Conservation (phyloP, 2,329 filamentous ascomycete species). For the Penicillium digitatum region DNA sequence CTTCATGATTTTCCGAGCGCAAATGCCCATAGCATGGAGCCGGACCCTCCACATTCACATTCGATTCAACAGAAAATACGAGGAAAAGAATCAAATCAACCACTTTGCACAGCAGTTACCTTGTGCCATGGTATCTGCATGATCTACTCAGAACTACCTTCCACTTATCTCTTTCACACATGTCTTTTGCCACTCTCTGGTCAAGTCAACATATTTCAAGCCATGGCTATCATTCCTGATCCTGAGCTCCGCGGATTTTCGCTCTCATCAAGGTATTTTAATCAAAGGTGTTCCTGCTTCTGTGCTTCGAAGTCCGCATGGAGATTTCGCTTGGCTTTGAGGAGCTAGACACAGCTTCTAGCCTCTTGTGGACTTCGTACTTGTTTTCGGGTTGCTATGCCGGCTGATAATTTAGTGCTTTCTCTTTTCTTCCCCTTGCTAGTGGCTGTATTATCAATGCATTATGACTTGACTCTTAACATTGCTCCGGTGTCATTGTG, state of each 20-base stretch:
- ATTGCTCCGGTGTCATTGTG: not conserved
- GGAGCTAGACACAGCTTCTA: not conserved
- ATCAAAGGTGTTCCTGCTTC: conserved; percentile 1
- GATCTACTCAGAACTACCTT: not conserved
- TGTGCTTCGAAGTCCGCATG: not conserved
- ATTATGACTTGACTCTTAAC: conserved; percentile 9
- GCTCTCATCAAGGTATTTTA: conserved; percentile 2
- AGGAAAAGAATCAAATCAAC: not conserved
- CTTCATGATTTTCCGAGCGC: not conserved
- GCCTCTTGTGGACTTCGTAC: not conserved
- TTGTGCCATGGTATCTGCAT: not conserved
- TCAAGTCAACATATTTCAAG: not conserved
- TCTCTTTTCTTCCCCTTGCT: conserved; percentile 3
- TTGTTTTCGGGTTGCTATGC: not conserved
- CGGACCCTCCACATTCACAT: not conserved
- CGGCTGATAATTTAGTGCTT: not conserved
- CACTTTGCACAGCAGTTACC: not conserved
- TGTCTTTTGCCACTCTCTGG: not conserved
- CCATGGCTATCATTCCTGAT: not conserved
- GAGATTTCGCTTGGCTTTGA: not conserved
- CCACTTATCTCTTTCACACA: not conserved
- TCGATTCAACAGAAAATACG: not conserved
- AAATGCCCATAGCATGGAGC: not conserved
- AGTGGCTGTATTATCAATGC: conserved; percentile 9
- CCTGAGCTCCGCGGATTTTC: not conserved